Evolutionary conservation across 2,329 filamentous ascomycete genomes (phyloP), one percentile per base, ranked within the genome.

Genomic region (Sodiomyces alkalinus): DNA sequence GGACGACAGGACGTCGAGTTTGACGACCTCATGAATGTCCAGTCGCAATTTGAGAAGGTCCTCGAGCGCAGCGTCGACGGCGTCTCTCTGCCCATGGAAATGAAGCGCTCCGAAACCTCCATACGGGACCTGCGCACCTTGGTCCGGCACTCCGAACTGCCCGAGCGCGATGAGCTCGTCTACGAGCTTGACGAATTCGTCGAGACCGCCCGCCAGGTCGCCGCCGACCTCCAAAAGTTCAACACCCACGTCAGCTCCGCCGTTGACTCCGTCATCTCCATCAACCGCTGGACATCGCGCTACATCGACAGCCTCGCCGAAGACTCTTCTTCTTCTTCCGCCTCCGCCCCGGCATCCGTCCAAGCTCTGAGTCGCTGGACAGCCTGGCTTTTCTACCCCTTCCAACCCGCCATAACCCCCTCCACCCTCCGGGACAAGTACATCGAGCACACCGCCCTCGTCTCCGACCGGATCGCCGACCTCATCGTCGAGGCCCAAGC

Each of bases 141-240:
- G 24, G 77, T 92, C 19, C 64, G 69, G 21, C 73, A 75, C 51
- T 82, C 76, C 39, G 63, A 69, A 14, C 57, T 90, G 1, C 68
- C 72, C 16, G 69, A 68, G 22, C 69, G 69, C 17, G 66, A 77
- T 19, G 76, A 85, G 49, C 64, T 92, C 9, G 68, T 80, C 4
- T 62, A 74, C 14, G 80, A 87, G 46, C 79, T 92, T 32, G 69
- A 79, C 36, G 69, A 69, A 27, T 92, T 86, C 50, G 70, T 90
- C 39, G 70, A 77, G 7, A 72, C 69, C 0, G 74, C 77, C 2
- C 60, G 70, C 4, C 60, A 64, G 26, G 73, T 76, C 2, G 70
- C 76, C 4, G 60, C 64, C 24, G 72, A 80, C 31, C 60, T 90
- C 4, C 74, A 77, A 35, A 67, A 63, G 33, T 90, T 86, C 62